Evolutionary conservation across 306 rosid genomes (phyloP).

Genomic region (Hylodesmum podocarpum): DNA sequence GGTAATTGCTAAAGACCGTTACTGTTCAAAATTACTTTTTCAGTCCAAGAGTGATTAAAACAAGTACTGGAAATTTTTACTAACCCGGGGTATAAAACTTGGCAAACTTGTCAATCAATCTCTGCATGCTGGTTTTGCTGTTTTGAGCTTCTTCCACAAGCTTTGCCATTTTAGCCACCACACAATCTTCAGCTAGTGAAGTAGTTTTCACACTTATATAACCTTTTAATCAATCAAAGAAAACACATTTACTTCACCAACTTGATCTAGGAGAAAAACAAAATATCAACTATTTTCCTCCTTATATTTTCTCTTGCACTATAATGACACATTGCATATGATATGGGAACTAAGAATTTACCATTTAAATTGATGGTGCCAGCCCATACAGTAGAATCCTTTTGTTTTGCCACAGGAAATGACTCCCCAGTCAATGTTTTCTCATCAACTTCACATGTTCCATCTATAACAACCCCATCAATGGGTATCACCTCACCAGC

Average conservation of each 20-base stretch:
- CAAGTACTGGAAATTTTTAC: slow-evolving; percentile 1
- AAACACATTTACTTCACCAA: slow-evolving; percentile 1
- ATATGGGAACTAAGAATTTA: slow-evolving; percentile 21
- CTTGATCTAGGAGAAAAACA: background rate
- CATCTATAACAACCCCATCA: slow-evolving; percentile 83
- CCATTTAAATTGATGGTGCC: slow-evolving; percentile 94
- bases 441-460: slow-evolving; percentile 85
- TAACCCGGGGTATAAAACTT: slow-evolving; percentile 90
- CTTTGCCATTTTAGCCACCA: slow-evolving; percentile 93
- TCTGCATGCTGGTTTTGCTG: slow-evolving; percentile 76
- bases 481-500: slow-evolving; percentile 91
- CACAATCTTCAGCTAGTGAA: slow-evolving; percentile 84
- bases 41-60: slow-evolving; percentile 6
- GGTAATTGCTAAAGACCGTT: background rate
- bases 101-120: slow-evolving; percentile 79
- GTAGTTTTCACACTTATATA: slow-evolving; percentile 85
- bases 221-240: slow-evolving; percentile 49
- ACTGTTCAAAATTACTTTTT: background rate
- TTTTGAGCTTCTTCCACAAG: slow-evolving; percentile 97
- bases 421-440: slow-evolving; percentile 92
- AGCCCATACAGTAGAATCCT: slow-evolving; percentile 81
- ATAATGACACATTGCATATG: background rate
- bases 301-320: background rate
- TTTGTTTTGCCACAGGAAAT: slow-evolving; percentile 79
- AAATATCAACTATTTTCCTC: background rate